A percentile compares a stretch with the other conserved stretches of the same genome.
These are phyloP conservation scores for Candida ipomoeae DNA, from an alignment of 805 yeast species.

Conservation along the genomic window DNA sequence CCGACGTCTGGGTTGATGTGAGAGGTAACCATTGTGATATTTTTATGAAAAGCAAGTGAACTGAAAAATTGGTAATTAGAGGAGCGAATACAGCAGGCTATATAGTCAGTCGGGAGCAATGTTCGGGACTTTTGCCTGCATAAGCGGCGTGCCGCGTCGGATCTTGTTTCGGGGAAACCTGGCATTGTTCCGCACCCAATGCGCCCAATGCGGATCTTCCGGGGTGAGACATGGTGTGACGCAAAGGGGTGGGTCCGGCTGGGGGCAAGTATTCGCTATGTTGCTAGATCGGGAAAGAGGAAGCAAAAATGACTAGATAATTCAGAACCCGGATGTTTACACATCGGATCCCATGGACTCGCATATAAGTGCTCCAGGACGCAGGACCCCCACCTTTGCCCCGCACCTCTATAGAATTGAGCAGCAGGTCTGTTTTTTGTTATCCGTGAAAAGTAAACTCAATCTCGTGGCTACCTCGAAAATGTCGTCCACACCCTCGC, in stretches of 20 bases:
- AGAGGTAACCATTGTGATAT: conserved; percentile 14
- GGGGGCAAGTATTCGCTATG: not conserved
- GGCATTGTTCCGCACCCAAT: conserved; percentile 2
- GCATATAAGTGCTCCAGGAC: not conserved
- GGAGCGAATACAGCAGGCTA: conserved; percentile 1
- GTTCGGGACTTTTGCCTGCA: conserved; percentile 3
- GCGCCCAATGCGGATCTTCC: not conserved
- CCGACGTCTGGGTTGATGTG: conserved; percentile 35
- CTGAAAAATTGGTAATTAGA: not conserved
- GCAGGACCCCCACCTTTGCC: conserved; percentile 5
- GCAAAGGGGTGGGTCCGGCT: not conserved
- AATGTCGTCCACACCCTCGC: conserved; percentile 92
- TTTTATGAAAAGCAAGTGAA: conserved; percentile 1
- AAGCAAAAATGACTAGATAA: not conserved
- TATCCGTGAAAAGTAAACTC: conserved; percentile 48
- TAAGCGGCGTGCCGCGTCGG: conserved; percentile 4
- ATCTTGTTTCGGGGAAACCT: conserved; percentile 4
- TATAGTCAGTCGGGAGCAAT: conserved; percentile 5
- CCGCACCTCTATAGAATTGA: conserved; percentile 21
- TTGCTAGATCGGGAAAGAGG: not conserved
- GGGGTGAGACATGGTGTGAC: not conserved
- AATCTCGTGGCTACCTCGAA: conserved; percentile 89
- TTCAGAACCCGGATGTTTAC: not conserved
- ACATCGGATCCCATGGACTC: not conserved
- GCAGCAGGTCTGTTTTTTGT: conserved; percentile 31